Percentiles rank a stretch among this genome's conserved stretches.
These are phyloP conservation scores for Aspergillus fructus DNA, from an alignment of 2,329 filamentous ascomycete genomes.

Conservation along the genomic window DNA sequence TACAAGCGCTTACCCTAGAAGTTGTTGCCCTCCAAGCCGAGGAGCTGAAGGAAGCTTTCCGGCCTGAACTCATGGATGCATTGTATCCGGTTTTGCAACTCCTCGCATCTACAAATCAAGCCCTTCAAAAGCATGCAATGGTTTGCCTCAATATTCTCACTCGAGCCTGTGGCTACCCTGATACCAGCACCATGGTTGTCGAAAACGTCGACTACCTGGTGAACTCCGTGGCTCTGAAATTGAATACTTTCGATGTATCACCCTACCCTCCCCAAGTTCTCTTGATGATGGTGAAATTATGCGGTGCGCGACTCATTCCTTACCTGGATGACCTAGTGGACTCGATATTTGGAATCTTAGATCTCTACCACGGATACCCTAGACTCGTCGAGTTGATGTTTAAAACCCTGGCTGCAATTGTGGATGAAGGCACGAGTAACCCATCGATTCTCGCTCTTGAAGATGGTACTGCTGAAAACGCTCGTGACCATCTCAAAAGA, in stretches of 20 bases:
- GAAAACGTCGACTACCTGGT: constrained; percentile 96
- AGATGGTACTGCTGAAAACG: constrained; percentile 23
- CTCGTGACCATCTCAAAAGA: constrained; percentile 29
- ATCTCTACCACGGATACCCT: constrained; percentile 92
- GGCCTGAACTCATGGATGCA: constrained; percentile 82
- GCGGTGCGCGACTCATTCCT: constrained; percentile 76
- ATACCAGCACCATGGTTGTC: constrained; percentile 76
- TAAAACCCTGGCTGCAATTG: constrained; percentile 75
- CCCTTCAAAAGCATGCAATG: constrained; percentile 77
- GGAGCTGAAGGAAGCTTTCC: constrained; percentile 66
- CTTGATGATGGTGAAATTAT: constrained; percentile 88
- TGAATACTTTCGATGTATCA: constrained; percentile 90
- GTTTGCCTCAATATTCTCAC: constrained; percentile 80
- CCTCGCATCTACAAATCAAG: constrained; percentile 67
- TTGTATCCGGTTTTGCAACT: constrained; percentile 91
- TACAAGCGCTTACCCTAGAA: constrained; percentile 79
- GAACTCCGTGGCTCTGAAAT: constrained; percentile 82
- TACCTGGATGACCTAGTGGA: constrained; percentile 89
- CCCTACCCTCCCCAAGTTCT: constrained; percentile 88
- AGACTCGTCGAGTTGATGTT: constrained; percentile 83
- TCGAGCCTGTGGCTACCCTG: constrained; percentile 68
- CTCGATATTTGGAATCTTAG: constrained; percentile 88
- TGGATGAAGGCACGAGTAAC: constrained; percentile 72
- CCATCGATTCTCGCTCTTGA: constrained; percentile 49
- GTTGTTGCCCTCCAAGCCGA: constrained; percentile 73